phyloP scores from a whole-genome alignment of 139 green algal species.

The Closterium sp. region DNA sequence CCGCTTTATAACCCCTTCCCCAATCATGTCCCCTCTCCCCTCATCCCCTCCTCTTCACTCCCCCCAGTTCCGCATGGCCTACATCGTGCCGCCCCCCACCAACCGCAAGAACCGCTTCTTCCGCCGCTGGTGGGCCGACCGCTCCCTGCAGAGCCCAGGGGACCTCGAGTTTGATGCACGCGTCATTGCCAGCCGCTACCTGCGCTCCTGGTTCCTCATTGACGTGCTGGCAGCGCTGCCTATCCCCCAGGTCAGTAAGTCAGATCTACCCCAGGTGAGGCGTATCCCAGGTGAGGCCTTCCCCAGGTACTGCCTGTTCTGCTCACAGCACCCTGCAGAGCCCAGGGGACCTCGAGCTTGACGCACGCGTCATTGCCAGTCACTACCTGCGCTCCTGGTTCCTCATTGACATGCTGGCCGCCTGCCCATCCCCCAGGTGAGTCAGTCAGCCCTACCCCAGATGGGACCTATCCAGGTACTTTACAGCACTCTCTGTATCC shows the following conservation, averaged over 20 bases:
- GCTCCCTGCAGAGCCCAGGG: not conserved
- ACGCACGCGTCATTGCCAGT: not conserved
- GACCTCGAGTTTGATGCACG: constrained; percentile 10
- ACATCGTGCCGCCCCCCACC: too few species aligned
- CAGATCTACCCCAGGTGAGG: too few species aligned
- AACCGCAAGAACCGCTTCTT: too few species aligned
- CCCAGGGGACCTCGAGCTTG: not conserved
- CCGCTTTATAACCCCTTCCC: too few species aligned
- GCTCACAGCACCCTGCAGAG: not conserved
- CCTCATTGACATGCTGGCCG: constrained; percentile 5
- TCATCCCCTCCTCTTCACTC: too few species aligned
- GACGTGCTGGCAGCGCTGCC: constrained; percentile 25
- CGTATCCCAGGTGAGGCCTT: too few species aligned
- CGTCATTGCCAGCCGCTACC: constrained; percentile 17
- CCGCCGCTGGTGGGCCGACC: too few species aligned
- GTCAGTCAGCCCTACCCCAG: not conserved
- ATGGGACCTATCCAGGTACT: too few species aligned
- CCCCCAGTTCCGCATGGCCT: too few species aligned
- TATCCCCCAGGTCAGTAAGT: constrained; percentile 6
- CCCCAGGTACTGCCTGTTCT: too few species aligned
- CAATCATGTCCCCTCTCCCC: too few species aligned
- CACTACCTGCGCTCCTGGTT: constrained; percentile 21
- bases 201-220: constrained; percentile 2
- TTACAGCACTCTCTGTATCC: too few species aligned
- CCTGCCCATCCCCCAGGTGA: constrained; percentile 28